Evolutionary conservation across 371 early-diverging fungal species (phyloP).

Genomic region (Blakeslea trispora): DNA sequence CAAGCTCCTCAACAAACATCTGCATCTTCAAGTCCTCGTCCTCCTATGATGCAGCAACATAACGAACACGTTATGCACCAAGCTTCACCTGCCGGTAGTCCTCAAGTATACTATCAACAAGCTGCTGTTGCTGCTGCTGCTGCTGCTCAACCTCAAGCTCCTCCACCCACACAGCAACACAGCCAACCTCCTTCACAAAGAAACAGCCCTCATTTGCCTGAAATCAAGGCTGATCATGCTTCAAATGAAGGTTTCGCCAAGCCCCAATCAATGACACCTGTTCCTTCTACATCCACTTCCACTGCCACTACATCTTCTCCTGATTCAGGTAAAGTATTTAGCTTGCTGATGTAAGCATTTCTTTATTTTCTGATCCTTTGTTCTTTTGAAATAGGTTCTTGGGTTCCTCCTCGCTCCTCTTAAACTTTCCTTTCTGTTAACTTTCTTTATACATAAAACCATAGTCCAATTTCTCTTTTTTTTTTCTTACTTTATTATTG

Average conservation of each 20-base stretch:
- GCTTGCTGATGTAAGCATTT: too few species aligned
- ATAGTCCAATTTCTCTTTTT: too few species aligned
- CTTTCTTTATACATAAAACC: neutral
- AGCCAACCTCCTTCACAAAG: constrained; percentile 32
- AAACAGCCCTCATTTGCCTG: constrained; percentile 31
- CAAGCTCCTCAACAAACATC: constrained; percentile 4
- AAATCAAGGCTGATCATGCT: constrained; percentile 23
- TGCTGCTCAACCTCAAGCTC: constrained; percentile 4
- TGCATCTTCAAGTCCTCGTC: constrained; percentile 19
- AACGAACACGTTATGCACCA: constrained; percentile 28
- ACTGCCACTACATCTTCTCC: constrained; percentile 41
- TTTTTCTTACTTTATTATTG: too few species aligned
- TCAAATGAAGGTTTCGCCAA: constrained; percentile 17
- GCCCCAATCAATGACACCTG: constrained; percentile 39
- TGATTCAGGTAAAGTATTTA: constrained; percentile 31
- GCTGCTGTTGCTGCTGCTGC: constrained; percentile 2
- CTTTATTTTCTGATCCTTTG: too few species aligned
- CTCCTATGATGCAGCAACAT: constrained; percentile 27
- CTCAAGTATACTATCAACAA: constrained; percentile 30
- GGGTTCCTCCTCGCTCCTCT: constrained; percentile 22
- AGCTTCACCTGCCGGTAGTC: constrained; percentile 22
- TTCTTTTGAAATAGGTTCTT: constrained; percentile 18
- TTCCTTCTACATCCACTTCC: constrained; percentile 47
- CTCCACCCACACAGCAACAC: constrained; percentile 18
- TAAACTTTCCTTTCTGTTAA: too few species aligned